Base-by-base conservation (phyloP, 192 early-diverging fungal genomes). In the Chytriomyces sp. region DNA sequence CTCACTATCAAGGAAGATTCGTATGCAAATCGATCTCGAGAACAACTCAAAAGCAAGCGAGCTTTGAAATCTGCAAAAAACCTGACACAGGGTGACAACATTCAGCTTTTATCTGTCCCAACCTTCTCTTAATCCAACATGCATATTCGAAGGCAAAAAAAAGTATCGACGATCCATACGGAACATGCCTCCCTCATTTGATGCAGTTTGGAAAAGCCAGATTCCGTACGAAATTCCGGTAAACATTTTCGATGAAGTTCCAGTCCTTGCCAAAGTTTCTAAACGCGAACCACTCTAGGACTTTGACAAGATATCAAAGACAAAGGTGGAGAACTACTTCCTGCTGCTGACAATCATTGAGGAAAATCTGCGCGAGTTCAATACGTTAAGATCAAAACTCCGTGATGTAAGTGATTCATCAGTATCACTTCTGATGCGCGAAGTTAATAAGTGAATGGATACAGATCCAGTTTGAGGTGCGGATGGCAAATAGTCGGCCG, bases 171-270 rank as follows among this genome's bases (percentile, higher is more conserved):
- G 81, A 18, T 61, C 60, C 3, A 43, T 83, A 1, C 49, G 60
- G 57, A 60, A 28, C 44, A 77, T 80, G 63, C 82, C 84, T 16
- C 5, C 28, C 24, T 68, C 73, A 5, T 63, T 65, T 8, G 46
- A 63, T 47, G 8, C 74, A n/a, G 75, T 81, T 1, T 85, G 82
- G 77, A 75, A 79, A 59, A 76, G 49, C 48, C 84, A 85, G 65
- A 83, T 85, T 26, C 82, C 84, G 5, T 83, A 77, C 64, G 82
- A 85, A 69, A 75, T 85, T 28, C 84, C 84, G 20, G 82, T 82
- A 61, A 64, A 77, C 18, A 8, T 44, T 61, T 3, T 24, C 5
- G 24, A 60, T 18, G 16, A 43, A 16, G 6, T 20, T 45, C n/a
- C n/a, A n/a, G n/a, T n/a, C n/a, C 6, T 23, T 11, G 5, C 5